phyloP scores from a whole-genome alignment of 2,329 filamentous ascomycete species.

The Plectosphaerella cucumerina region DNA sequence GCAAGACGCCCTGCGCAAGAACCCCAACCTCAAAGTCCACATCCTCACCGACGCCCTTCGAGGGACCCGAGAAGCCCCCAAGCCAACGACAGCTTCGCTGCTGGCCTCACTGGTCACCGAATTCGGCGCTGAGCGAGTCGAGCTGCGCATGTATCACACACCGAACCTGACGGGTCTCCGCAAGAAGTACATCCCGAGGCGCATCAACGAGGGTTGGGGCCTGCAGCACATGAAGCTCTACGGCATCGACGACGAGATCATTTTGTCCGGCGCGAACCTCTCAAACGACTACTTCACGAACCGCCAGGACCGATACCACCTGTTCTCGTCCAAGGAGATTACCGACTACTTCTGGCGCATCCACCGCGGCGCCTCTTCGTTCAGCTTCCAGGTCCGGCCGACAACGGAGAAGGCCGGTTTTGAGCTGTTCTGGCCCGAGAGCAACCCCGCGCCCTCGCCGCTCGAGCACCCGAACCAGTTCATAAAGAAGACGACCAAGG shows the following conservation, averaged over 20 bases:
- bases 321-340: slow-evolving; percentile 76
- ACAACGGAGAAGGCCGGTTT: slow-evolving; percentile 53
- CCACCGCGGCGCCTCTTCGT: slow-evolving; percentile 69
- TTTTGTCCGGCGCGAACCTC: slow-evolving; percentile 90
- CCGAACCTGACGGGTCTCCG: slow-evolving; percentile 86
- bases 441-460: slow-evolving; percentile 72
- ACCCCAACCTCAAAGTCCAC: slow-evolving; percentile 74
- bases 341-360: slow-evolving; percentile 79
- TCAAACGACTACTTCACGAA: slow-evolving; percentile 96
- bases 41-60: slow-evolving; percentile 89
- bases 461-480: slow-evolving; percentile 67
- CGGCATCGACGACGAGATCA: slow-evolving; percentile 90
- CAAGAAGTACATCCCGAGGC: slow-evolving; percentile 78
- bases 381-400: slow-evolving; percentile 78
- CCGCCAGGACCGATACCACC: slow-evolving; percentile 88
- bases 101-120: slow-evolving; percentile 78
- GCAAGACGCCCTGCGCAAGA: slow-evolving; percentile 67
- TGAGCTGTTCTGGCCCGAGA: slow-evolving; percentile 65
- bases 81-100: slow-evolving; percentile 82
- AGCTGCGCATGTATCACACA: slow-evolving; percentile 97
- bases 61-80: slow-evolving; percentile 84
- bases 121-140: slow-evolving; percentile 79
- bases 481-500: slow-evolving; percentile 61
- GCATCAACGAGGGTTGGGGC: slow-evolving; percentile 98
- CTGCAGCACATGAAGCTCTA: slow-evolving; percentile 99